A percentile compares a stretch with the other conserved stretches of the same genome.
Evolutionary conservation across 192 early-diverging fungal genomes (phyloP).

Genomic region (Backusella circina): DNA sequence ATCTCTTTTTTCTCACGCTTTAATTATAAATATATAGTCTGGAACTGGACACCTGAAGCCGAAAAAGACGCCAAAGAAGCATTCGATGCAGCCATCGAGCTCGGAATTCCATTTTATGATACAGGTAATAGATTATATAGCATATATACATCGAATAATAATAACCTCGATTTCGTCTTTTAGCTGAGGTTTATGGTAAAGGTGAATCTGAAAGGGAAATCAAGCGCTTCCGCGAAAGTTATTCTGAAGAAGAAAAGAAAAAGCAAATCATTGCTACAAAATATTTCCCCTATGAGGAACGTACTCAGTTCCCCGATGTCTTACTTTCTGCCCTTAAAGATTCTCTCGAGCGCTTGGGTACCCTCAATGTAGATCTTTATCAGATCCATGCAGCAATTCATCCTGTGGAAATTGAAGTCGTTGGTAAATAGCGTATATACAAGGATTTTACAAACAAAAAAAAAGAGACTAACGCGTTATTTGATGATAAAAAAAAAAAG

Average conservation of each 20-base stretch:
- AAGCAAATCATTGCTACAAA: conserved; percentile 47
- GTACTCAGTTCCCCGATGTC: conserved; percentile 34
- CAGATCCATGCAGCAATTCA: conserved; percentile 52
- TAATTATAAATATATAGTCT: conserved; percentile 8
- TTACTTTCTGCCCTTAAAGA: conserved; percentile 40
- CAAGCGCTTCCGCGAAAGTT: conserved; percentile 26
- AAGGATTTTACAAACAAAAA: background rate
- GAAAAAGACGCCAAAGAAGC: conserved; percentile 31
- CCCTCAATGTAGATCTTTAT: conserved; percentile 41
- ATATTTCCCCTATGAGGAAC: conserved; percentile 41
- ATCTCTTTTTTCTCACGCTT: background rate
- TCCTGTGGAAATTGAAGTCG: conserved; percentile 39
- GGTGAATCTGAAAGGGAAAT: conserved; percentile 48
- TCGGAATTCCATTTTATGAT: conserved; percentile 26
- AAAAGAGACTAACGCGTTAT: background rate
- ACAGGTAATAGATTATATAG: background rate
- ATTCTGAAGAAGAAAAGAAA: conserved; percentile 18
- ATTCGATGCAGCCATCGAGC: conserved; percentile 23
- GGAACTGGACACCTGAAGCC: conserved; percentile 40
- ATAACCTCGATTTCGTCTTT: background rate
- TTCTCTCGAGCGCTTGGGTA: conserved; percentile 43
- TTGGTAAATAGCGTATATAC: conserved; percentile 11
- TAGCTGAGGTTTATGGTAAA: conserved; percentile 43
- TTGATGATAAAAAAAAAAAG: conserved; percentile 12
- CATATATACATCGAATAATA: background rate